Conservation (phyloP, 306 rosid species). For the Vachellia pachyceras region DNA sequence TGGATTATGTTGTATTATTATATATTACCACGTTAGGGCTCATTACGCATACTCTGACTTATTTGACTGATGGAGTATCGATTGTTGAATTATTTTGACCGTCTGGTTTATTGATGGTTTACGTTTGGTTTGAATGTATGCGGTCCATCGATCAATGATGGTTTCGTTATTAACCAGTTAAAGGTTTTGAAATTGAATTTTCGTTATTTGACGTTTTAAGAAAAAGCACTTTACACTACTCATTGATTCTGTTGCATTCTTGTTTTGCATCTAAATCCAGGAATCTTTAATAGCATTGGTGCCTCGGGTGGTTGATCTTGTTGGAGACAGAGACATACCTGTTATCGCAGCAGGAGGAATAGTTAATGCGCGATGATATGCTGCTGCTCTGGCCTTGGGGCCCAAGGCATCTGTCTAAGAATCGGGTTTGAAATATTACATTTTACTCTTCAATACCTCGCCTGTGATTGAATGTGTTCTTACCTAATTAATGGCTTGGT, state of each 20-base stretch:
- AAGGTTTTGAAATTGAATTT: no score
- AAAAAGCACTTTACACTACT: constrained; percentile 4
- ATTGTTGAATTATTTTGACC: no score
- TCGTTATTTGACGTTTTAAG: no score
- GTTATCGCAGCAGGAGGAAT: constrained; percentile 89
- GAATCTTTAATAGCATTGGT: constrained; percentile 71
- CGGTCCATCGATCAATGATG: no score
- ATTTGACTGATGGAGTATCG: no score
- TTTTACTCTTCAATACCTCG: not conserved
- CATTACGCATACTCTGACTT: no score
- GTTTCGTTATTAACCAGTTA: no score
- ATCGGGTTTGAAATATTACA: constrained; percentile 61
- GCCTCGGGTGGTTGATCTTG: constrained; percentile 83
- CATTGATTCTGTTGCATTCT: constrained; percentile 13
- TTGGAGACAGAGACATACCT: constrained; percentile 65
- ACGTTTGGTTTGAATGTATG: no score
- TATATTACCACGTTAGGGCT: no score
- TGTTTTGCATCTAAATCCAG: constrained; percentile 43
- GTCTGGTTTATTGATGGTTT: no score
- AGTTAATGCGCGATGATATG: constrained; percentile 80
- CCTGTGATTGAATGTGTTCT: not conserved
- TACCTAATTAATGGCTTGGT: constrained; percentile 67
- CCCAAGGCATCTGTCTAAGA: constrained; percentile 75
- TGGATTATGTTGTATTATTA: no score
- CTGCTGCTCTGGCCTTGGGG: constrained; percentile 94